phyloP scores from a whole-genome alignment of 805 yeast genomes.

The Teunomyces gatunensis region DNA sequence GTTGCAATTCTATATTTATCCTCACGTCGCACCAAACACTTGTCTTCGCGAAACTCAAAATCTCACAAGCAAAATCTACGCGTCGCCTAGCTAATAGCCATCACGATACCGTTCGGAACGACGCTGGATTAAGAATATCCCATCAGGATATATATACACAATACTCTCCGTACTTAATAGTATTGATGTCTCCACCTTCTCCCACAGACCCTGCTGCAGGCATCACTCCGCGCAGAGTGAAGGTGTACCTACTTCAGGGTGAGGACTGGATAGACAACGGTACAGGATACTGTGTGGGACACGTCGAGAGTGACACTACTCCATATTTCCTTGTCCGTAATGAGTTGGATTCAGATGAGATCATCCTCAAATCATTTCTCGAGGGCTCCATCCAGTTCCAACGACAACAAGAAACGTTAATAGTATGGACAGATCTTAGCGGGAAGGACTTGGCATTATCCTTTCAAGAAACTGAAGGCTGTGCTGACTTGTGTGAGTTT shows the following conservation, averaged over 20 bases:
- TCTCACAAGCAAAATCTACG: conserved; percentile 1
- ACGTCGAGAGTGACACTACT: conserved; percentile 37
- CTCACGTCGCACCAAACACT: background rate
- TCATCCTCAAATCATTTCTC: conserved; percentile 62
- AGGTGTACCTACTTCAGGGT: conserved; percentile 79
- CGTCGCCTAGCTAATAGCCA: background rate
- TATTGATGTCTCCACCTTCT: background rate
- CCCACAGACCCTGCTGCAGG: conserved; percentile 7
- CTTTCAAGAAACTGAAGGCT: conserved; percentile 89
- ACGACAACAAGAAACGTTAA: conserved; percentile 89
- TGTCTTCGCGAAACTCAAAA: conserved; percentile 2
- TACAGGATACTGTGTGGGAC: conserved; percentile 86
- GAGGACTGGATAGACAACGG: conserved; percentile 91
- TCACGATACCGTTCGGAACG: background rate
- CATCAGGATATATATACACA: background rate
- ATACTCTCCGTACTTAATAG: background rate
- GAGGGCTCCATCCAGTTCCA: conserved; percentile 81
- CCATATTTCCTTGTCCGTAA: conserved; percentile 72
- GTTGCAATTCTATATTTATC: background rate
- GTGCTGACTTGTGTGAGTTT: conserved; percentile 79
- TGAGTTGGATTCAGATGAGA: conserved; percentile 59
- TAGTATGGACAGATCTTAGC: conserved; percentile 88
- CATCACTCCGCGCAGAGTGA: conserved; percentile 70
- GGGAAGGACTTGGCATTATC: conserved; percentile 79
- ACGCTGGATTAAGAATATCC: background rate